Base-by-base conservation (phyloP, 1,284 basidiomycete genomes). In the Clitocybe nebularis region DNA sequence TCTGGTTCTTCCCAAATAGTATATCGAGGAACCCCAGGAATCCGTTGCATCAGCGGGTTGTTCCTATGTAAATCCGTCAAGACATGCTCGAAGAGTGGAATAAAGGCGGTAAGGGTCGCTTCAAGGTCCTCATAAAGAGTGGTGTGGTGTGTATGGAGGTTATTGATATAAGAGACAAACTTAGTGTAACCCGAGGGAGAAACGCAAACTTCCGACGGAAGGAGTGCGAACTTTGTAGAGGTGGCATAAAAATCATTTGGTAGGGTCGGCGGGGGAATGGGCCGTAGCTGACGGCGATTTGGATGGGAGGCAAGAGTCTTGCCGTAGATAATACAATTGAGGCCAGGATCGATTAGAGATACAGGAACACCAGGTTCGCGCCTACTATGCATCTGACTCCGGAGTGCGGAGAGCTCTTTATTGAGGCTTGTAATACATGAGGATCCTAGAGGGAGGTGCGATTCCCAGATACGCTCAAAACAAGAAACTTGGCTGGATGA, bases 401-500 rank as follows among this genome's bases (percentile, higher is more conserved):
- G 56, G 14, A 68, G 52, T 23, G 21, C 24, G 13, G 41, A 39
- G 17, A 66, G 50, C 22, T 47, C 48, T 17, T 51, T 20, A 17
- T 59, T 45, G 35, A 67, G 46, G 11, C 33, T 30, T 5, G 30
- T 22, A 19, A 45, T 40, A n/a, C 47, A 40, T 5, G 40, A 4
- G 5, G 36, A 19, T 29, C 55, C 48, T 13, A 68, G 25, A 14
- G 68, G 45, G 16, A 37, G 24, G 16, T 64, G 56, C 1, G 69
- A 68, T 47, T 77, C 67, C 74, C 75, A 79, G 19, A 79, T 72
- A 14, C 74, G 66, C 40, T 77, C 74, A 44, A 75, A 77, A 50
- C 72, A 76, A 10, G 75, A 76, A 5, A 75, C 67, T 53, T 77
- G 66, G 47, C 73, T 76, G 39, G n/a, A 28, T 26, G 28, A 6